phyloP scores from a whole-genome alignment of 2,329 filamentous ascomycete genomes.

The Ophiosphaerella korrae region DNA sequence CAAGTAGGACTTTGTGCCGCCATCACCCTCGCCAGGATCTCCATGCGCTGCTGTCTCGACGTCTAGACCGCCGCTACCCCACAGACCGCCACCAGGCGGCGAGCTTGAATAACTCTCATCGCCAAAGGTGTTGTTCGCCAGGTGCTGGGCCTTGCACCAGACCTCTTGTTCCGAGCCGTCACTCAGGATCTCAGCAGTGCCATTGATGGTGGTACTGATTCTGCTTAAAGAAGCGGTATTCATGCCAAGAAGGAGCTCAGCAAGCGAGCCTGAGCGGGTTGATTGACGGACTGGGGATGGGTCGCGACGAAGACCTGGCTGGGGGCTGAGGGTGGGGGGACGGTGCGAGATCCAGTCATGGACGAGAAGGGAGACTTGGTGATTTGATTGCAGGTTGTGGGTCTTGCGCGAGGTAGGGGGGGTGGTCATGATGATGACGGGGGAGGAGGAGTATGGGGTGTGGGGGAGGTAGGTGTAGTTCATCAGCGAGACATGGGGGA shows the following conservation, averaged over 20 bases:
- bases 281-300: no score
- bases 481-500: slow-evolving; percentile 95
- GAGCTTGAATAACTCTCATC: no score
- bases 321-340: slow-evolving; percentile 69
- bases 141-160: slow-evolving; percentile 81
- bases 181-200: slow-evolving; percentile 75
- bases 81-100: no score
- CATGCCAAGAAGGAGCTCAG: slow-evolving; percentile 83
- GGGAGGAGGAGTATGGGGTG: slow-evolving; percentile 66
- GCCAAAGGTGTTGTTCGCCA: slow-evolving; percentile 93
- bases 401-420: slow-evolving; percentile 80
- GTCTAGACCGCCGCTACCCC: no score
- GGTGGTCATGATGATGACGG: slow-evolving; percentile 87
- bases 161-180: slow-evolving; percentile 78
- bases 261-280: slow-evolving; percentile 72
- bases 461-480: slow-evolving; percentile 96
- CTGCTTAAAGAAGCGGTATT: slow-evolving; percentile 86
- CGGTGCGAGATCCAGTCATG: slow-evolving; percentile 98
- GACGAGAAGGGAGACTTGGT: slow-evolving; percentile 89
- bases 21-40: no score
- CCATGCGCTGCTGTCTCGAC: no score
- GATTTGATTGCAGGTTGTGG: slow-evolving; percentile 80
- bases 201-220: slow-evolving; percentile 93
- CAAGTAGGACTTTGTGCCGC: no score
- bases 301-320: no score